Evolutionary conservation across 169 alveolate species (phyloP).

Genomic region (Plasmodium gallinaceum): DNA sequence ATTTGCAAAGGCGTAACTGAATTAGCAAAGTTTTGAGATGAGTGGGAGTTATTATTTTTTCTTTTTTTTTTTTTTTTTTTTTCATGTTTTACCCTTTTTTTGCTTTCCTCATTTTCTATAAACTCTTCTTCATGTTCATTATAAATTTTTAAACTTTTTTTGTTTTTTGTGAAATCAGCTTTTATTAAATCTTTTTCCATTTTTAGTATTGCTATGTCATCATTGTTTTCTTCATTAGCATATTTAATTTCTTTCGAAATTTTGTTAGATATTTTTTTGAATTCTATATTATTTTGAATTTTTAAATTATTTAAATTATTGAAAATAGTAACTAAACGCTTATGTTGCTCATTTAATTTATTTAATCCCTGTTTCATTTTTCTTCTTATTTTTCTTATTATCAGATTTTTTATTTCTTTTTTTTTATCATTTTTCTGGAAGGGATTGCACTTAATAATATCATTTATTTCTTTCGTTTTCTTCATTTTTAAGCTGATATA

Average conservation of each 20-base stretch:
- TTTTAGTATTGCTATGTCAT: constrained; percentile 70
- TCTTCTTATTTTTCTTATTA: constrained; percentile 41
- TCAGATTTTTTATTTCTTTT: constrained; percentile 30
- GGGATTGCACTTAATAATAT: not conserved
- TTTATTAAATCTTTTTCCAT: constrained; percentile 61
- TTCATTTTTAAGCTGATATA: constrained; percentile 9
- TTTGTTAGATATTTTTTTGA: constrained; percentile 18
- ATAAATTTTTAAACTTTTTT: constrained; percentile 34
- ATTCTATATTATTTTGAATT: constrained; percentile 15
- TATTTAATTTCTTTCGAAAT: constrained; percentile 31
- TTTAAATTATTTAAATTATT: constrained; percentile 39
- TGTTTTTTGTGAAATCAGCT: constrained; percentile 43
- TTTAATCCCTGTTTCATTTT: constrained; percentile 23
- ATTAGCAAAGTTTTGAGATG: constrained; percentile 38
- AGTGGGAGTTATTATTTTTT: constrained; percentile 9
- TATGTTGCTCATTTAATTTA: constrained; percentile 46
- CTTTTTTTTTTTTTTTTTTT: constrained; percentile 51
- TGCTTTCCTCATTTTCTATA: constrained; percentile 32
- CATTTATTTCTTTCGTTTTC: constrained; percentile 5
- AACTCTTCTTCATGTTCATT: constrained; percentile 21
- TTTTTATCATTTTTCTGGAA: constrained; percentile 8
- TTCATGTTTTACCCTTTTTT: constrained; percentile 11
- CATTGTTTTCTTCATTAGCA: constrained; percentile 54
- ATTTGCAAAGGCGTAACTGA: constrained; percentile 65
- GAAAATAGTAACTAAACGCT: constrained; percentile 14